Conservation (phyloP, 2,329 filamentous ascomycete species). For the Cladosporium sp. region DNA sequence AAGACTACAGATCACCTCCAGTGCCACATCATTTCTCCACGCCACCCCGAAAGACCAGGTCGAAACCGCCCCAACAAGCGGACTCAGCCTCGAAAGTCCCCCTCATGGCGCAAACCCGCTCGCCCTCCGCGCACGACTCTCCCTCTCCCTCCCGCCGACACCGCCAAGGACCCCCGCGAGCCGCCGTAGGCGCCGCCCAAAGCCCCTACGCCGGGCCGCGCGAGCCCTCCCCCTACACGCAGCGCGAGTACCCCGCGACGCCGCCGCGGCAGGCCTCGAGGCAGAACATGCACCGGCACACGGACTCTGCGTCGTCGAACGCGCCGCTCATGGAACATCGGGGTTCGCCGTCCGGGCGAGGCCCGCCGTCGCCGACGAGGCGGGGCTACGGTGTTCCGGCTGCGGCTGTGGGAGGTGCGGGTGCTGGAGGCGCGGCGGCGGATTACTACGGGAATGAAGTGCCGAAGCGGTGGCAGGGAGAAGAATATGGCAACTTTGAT, state of each 20-base stretch:
- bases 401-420: slow-evolving; percentile 12
- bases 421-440: slow-evolving; percentile 8
- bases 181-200: neutral
- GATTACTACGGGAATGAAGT: slow-evolving; percentile 15
- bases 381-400: slow-evolving; percentile 9
- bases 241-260: slow-evolving; percentile 1
- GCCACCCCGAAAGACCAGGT: neutral
- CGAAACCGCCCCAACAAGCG: neutral
- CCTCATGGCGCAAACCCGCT: neutral
- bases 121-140: neutral
- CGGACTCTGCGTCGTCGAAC: slow-evolving; percentile 21
- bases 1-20: slow-evolving; percentile 6
- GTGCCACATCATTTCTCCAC: neutral
- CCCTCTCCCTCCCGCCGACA: slow-evolving; percentile 5
- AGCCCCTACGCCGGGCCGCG: slow-evolving; percentile 11
- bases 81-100: neutral
- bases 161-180: slow-evolving; percentile 2
- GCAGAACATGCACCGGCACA: slow-evolving; percentile 15
- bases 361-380: slow-evolving; percentile 11
- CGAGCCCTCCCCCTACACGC: slow-evolving; percentile 3
- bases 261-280: neutral
- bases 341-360: neutral
- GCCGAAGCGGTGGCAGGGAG: slow-evolving; percentile 14
- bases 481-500: slow-evolving; percentile 47
- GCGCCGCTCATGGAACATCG: slow-evolving; percentile 19